Evolutionary conservation across 176 grass and related monocot species (phyloP).

Genomic region (Eleusine indica): DNA sequence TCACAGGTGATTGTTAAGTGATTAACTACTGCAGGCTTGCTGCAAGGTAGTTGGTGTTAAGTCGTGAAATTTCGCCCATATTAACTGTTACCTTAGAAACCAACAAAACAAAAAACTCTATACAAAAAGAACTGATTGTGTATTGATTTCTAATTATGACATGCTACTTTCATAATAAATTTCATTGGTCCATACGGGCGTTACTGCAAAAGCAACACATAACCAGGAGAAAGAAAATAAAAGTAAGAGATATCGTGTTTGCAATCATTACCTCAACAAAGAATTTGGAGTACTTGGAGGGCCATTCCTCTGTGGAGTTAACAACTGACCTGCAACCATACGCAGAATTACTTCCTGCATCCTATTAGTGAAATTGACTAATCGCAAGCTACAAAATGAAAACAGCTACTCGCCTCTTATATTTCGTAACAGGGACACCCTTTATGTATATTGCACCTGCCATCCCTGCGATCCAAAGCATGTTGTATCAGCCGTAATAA

Average conservation of each 20-base stretch:
- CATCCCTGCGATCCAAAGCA: constrained; percentile 61
- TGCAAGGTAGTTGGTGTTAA: not conserved
- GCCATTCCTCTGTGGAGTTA: constrained; percentile 69
- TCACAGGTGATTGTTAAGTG: not conserved
- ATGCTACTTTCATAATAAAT: not conserved
- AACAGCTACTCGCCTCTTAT: constrained; percentile 60
- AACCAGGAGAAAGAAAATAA: not conserved
- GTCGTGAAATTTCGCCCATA: not conserved
- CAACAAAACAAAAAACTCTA: not conserved
- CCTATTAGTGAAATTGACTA: not conserved
- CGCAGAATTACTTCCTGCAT: not conserved
- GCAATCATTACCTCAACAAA: constrained; percentile 62
- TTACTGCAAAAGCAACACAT: not conserved
- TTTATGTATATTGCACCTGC: constrained; percentile 84
- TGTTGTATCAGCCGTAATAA: not conserved
- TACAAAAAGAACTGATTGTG: not conserved
- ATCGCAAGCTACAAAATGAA: not conserved
- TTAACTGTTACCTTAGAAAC: not conserved
- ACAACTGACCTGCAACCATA: constrained; percentile 66
- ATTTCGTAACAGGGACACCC: constrained; percentile 79
- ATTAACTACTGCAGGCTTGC: not conserved
- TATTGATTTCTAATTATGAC: not conserved
- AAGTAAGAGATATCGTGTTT: not conserved
- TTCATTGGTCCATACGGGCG: not conserved
- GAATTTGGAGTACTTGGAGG: constrained; percentile 94